phyloP scores from a whole-genome alignment of 2,329 filamentous ascomycete species.

The Neocucurbitaria cava region DNA sequence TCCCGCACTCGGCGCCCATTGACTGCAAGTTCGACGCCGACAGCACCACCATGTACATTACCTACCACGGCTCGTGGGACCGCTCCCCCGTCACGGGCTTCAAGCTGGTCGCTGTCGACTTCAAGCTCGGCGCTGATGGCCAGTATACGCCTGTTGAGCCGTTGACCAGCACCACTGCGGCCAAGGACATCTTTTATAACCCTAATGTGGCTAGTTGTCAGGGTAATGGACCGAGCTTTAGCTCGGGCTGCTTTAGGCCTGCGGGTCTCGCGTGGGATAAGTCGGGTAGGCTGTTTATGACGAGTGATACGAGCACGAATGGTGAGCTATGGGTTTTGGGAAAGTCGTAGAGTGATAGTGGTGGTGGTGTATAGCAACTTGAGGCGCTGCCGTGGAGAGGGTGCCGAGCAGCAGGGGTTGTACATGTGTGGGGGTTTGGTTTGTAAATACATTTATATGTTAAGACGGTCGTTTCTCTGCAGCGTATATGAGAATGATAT shows the following conservation, averaged over 20 bases:
- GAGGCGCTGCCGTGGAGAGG: not conserved
- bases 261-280: conserved; percentile 61
- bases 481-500: not conserved
- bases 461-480: not conserved
- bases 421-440: not conserved
- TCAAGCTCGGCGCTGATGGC: conserved; percentile 49
- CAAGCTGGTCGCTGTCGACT: conserved; percentile 56
- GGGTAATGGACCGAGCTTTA: conserved; percentile 40
- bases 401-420: not conserved
- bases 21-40: conserved; percentile 71
- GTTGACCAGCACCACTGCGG: conserved; percentile 56
- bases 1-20: conserved; percentile 73
- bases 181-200: conserved; percentile 64
- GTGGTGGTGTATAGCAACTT: not conserved
- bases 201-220: conserved; percentile 61
- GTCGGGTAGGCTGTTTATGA: conserved; percentile 65
- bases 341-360: conserved; percentile 30
- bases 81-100: conserved; percentile 57
- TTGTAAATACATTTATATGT: not conserved
- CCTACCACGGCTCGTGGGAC: conserved; percentile 75
- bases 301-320: conserved; percentile 34
- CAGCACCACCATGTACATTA: conserved; percentile 65
- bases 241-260: conserved; percentile 65
- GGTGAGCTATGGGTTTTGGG: conserved; percentile 43
- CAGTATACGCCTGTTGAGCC: conserved; percentile 50